Evolutionary conservation across 2,329 filamentous ascomycete species (phyloP).

Genomic region (Penicillium sp.): DNA sequence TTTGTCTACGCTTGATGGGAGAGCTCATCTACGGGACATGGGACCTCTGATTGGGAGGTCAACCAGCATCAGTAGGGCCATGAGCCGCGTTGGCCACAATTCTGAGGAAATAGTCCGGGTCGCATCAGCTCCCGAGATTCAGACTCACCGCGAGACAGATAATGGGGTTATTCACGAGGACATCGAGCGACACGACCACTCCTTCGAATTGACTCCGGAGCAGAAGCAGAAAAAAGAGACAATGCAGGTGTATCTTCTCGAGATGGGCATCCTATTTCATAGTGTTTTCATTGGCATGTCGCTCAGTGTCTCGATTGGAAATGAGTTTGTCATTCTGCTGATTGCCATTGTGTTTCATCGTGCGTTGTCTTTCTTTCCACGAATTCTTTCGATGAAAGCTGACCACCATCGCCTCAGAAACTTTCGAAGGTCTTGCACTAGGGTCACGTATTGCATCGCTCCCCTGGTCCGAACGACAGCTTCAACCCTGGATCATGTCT

Average conservation of each 20-base stretch:
- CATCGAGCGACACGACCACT: conserved; percentile 24
- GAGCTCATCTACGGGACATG: conserved; percentile 31
- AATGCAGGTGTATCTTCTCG: conserved; percentile 73
- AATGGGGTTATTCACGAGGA: conserved; percentile 22
- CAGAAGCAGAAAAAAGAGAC: conserved; percentile 64
- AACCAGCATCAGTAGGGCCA: conserved; percentile 35
- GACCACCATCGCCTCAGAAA: conserved; percentile 30
- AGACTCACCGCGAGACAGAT: conserved; percentile 21
- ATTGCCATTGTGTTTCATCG: conserved; percentile 44
- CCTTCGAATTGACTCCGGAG: conserved; percentile 26
- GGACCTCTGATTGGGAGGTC: conserved; percentile 35
- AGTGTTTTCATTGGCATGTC: conserved; percentile 58
- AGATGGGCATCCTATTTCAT: conserved; percentile 79
- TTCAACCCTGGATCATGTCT: conserved; percentile 70
- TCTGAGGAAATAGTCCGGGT: conserved; percentile 29
- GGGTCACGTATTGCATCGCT: conserved; percentile 40
- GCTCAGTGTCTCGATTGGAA: conserved; percentile 40
- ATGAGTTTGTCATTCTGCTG: conserved; percentile 39
- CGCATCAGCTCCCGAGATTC: conserved; percentile 27
- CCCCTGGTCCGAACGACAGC: conserved; percentile 34
- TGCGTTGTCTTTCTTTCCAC: conserved; percentile 21
- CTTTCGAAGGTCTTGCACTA: conserved; percentile 41
- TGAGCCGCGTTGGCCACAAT: conserved; percentile 34
- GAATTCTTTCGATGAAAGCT: neutral
- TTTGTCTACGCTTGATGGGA: conserved; percentile 16